phyloP scores from a whole-genome alignment of 495 filamentous ascomycete genomes.

The Aspergillus asperescens region DNA sequence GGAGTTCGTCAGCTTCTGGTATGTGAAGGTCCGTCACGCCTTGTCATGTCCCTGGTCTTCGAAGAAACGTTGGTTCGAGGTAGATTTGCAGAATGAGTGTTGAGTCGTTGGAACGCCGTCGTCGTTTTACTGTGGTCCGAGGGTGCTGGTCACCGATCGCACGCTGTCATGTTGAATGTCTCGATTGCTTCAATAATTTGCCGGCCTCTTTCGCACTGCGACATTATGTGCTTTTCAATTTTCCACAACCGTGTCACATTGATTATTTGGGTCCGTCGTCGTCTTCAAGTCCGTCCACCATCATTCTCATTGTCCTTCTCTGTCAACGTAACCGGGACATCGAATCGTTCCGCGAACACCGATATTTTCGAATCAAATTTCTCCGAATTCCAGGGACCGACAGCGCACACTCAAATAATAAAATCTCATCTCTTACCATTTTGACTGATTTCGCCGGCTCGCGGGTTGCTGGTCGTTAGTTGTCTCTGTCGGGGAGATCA shows the following conservation, averaged over 20 bases:
- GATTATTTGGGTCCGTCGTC: neutral
- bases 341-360: conserved; percentile 4
- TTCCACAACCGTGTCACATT: too few relatives aligned
- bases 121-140: neutral
- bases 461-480: conserved; percentile 46
- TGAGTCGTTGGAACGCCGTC: neutral
- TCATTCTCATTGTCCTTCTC: neutral
- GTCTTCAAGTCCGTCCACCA: neutral
- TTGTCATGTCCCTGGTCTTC: conserved; percentile 9
- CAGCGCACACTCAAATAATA: conserved; percentile 7
- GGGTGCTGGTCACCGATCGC: neutral
- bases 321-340: neutral
- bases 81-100: neutral
- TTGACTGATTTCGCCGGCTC: conserved; percentile 51
- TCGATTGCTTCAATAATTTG: neutral
- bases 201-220: neutral
- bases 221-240: too few relatives aligned
- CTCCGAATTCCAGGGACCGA: conserved; percentile 7
- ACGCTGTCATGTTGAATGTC: neutral
- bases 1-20: conserved; percentile 24
- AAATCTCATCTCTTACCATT: conserved; percentile 47
- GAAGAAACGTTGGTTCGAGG: conserved; percentile 9
- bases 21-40: neutral
- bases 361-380: conserved; percentile 16
- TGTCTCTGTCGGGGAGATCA: conserved; percentile 46